These are phyloP conservation scores for Rhododendron williamsianum DNA, from an alignment of 148 eudicot genomes.

Conservation along the genomic window DNA sequence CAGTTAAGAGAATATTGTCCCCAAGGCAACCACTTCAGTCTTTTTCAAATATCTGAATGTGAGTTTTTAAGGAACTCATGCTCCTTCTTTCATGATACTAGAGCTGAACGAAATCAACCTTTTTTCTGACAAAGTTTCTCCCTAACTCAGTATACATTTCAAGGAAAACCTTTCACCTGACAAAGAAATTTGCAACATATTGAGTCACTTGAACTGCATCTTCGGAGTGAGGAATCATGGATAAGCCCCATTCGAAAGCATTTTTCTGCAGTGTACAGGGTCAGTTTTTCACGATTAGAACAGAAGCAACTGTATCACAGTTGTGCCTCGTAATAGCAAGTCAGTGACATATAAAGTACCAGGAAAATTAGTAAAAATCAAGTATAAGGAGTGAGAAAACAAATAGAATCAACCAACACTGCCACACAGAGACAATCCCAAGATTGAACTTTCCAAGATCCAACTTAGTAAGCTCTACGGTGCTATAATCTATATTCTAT, in stretches of 20 bases:
- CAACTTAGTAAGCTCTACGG: background rate
- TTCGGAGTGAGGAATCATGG: constrained; percentile 89
- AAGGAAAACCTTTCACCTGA: constrained; percentile 42
- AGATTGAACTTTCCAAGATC: background rate
- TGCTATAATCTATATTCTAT: background rate
- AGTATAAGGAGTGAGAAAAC: background rate
- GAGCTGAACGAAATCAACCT: background rate
- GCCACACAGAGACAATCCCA: background rate
- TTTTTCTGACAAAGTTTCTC: background rate
- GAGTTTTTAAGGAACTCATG: background rate
- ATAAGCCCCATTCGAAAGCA: constrained; percentile 91
- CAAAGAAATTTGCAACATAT: constrained; percentile 70
- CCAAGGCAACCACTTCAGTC: background rate
- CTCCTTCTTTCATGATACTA: background rate
- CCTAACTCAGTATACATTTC: background rate
- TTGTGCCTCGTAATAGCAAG: background rate
- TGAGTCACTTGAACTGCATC: constrained; percentile 95
- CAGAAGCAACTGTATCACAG: background rate
- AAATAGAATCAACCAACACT: background rate
- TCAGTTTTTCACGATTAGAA: constrained; percentile 1
- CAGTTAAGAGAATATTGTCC: background rate
- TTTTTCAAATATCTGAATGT: background rate
- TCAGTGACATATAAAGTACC: background rate
- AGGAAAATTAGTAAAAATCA: background rate
- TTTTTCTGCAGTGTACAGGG: constrained; percentile 58